Evolutionary conservation across 108 stramenopile species (phyloP).

Genomic region (Asterionellopsis glacialis): DNA sequence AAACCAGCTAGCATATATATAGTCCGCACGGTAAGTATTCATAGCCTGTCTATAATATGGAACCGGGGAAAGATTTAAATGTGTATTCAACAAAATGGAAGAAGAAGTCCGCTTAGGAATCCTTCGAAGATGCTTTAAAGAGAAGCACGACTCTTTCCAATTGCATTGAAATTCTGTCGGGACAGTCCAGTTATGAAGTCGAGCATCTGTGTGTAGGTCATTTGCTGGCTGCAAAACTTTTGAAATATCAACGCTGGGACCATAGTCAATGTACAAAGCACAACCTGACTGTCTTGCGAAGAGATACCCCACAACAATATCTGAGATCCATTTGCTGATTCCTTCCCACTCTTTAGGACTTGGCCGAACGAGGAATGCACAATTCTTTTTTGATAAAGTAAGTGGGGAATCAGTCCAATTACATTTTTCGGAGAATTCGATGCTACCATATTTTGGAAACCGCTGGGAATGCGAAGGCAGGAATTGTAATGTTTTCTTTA

Average conservation of each 20-base stretch:
- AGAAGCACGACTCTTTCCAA: not conserved
- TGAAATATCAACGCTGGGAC: not conserved
- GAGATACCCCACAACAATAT: not conserved
- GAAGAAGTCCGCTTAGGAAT: too few relatives aligned
- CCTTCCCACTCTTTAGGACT: not conserved
- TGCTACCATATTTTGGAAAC: constrained; percentile 2
- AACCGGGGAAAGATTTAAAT: too few relatives aligned
- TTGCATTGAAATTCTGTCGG: not conserved
- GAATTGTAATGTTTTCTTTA: too few relatives aligned
- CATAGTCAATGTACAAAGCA: constrained; percentile 3
- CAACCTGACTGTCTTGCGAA: constrained; percentile 8
- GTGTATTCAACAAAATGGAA: too few relatives aligned
- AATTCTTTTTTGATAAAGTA: not conserved
- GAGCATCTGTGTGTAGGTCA: not conserved
- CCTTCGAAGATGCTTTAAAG: too few relatives aligned
- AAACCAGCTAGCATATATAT: not conserved
- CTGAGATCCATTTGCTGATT: constrained; percentile 2
- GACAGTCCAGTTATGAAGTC: constrained; percentile 4
- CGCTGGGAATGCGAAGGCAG: not conserved
- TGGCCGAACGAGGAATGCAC: not conserved
- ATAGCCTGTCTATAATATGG: too few relatives aligned
- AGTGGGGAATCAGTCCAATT: not conserved
- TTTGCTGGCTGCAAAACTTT: not conserved
- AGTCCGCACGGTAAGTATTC: too few relatives aligned
- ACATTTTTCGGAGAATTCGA: not conserved